Evolutionary conservation across 2,329 filamentous ascomycete species (phyloP), one percentile per base, ranked within the genome.

Genomic region (Fonsecaea nubica): DNA sequence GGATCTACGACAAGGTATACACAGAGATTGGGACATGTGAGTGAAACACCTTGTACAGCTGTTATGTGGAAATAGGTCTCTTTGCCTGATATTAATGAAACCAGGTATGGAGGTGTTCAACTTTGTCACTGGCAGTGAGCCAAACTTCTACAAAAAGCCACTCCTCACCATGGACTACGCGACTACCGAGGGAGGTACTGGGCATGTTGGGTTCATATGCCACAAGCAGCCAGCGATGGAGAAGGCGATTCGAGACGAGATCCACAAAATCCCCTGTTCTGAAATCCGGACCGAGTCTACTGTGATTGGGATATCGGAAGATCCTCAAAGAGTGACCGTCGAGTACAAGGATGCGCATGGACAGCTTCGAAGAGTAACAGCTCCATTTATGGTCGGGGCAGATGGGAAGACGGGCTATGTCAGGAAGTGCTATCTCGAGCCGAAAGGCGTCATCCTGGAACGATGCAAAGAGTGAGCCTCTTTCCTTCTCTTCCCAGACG

Each of bases 331-430:
- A 18, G 70, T 65, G 13, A 55, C 45, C 1, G 66, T 70, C 21
- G 56, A 67, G 10, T 70, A 70, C 42, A 48, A 32, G 1, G 71
- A 74, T 62, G n/a, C 64, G 3, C 9, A 64, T 25, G 74, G 73
- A 4, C 57, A 66, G 25, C 40, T 58, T 10, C 65, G 53, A 1
- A 52, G 52, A 6, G 59, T 78, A 6, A 66, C 72, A 18, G 69
- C 72, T 4, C 71, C 61, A 1, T 80, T 75, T 65, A 65, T 76
- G 6, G 70, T 76, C 57, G 71, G 72, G n/a, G 67, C 73, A 2
- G 72, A 78, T 69, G 73, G 75, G 1, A 77, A 72, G 66, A 75
- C 68, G 71, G 76, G 77, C 38, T 75, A 69, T 64, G 75, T 73
- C 15, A 66, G 75, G 12, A 77, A 77, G 60, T 66, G 68, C 7